phyloP scores from a whole-genome alignment of 2,329 filamentous ascomycete genomes.

The Aspergillus pseudonomiae region DNA sequence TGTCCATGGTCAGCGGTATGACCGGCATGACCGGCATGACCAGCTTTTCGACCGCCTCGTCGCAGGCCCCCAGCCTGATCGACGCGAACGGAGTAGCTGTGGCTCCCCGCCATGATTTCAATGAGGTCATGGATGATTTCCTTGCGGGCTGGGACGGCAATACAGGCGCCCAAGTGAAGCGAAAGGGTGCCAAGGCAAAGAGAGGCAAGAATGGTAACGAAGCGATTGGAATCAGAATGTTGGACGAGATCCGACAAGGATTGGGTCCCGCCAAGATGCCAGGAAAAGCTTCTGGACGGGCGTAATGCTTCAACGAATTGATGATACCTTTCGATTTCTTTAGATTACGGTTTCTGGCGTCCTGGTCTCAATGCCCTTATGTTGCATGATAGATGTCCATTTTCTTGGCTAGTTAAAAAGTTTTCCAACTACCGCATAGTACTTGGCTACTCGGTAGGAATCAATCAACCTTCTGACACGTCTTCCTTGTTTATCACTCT shows the following conservation, averaged over 20 bases:
- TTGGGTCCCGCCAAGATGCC: slow-evolving; percentile 74
- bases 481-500: not conserved
- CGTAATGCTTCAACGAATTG: slow-evolving; percentile 26
- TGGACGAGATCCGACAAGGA: slow-evolving; percentile 84
- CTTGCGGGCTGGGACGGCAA: slow-evolving; percentile 63
- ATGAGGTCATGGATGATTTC: slow-evolving; percentile 92
- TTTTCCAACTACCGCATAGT: not conserved
- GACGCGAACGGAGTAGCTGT: slow-evolving; percentile 46
- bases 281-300: slow-evolving; percentile 33
- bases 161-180: slow-evolving; percentile 44
- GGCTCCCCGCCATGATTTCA: slow-evolving; percentile 75
- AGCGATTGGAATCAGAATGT: slow-evolving; percentile 79
- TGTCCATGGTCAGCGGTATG: slow-evolving; percentile 53
- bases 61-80: slow-evolving; percentile 62
- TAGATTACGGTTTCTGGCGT: slow-evolving; percentile 1
- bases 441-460: not conserved
- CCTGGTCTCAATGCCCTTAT: slow-evolving; percentile 7
- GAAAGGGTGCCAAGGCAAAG: slow-evolving; percentile 54
- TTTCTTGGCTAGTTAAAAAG: not conserved
- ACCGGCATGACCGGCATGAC: slow-evolving; percentile 66
- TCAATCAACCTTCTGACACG: not conserved
- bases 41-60: slow-evolving; percentile 53
- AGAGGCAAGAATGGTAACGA: slow-evolving; percentile 78
- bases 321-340: slow-evolving; percentile 26
- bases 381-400: slow-evolving; percentile 3